Evolutionary conservation across 176 grass and related monocot species (phyloP), one percentile per base, ranked within the genome.

Genomic region (Pharus latifolius): DNA sequence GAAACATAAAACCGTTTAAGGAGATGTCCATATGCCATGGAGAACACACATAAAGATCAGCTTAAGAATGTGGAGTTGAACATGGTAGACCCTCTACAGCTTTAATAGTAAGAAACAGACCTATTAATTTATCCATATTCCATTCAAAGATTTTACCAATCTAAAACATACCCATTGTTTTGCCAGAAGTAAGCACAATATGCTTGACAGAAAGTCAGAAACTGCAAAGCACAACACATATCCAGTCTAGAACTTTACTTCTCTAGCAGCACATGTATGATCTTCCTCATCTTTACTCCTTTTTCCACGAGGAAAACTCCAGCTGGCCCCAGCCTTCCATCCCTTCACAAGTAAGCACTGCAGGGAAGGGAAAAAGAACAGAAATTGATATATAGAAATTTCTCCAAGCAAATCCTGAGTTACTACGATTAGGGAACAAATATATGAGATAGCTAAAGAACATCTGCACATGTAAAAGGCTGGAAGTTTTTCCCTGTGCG

Each of bases 241-340:
- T 67, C n/a, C 12, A 60, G 33, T 11, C 12, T 35, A 69, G 79
- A 78, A 54, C 25, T n/a, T 85, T 88, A 98, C 94, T 78, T 98
- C 94, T 80, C 94, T 80, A 82, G 90, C 85, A 52, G 89, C 94
- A 80, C 90, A 91, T 17, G 82, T 87, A 63, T 92, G 86, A 63
- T 93, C 94, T 83, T 98, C 87, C 75, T 98, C 94, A 65, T 98
- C 89, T 83, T 98, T 93, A 64, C 87, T 89, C 80, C 87, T 87
- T 83, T 98, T 98, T 71, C 94, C 94, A 80, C 94, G 89, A 49
- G 94, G 94, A 70, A 98, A 93, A 64, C 94, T 98, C 94, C 94
- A 98, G 51, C 89, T 92, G 51, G 94, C 89, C 24, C 89, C 87
- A 19, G 89, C 63, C 59, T 93, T 98, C 94, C 94, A 98, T 40